Evolutionary conservation across 768 basidiomycete species (phyloP), one percentile per base, ranked within the genome.

Genomic region (Crucibulum laeve): DNA sequence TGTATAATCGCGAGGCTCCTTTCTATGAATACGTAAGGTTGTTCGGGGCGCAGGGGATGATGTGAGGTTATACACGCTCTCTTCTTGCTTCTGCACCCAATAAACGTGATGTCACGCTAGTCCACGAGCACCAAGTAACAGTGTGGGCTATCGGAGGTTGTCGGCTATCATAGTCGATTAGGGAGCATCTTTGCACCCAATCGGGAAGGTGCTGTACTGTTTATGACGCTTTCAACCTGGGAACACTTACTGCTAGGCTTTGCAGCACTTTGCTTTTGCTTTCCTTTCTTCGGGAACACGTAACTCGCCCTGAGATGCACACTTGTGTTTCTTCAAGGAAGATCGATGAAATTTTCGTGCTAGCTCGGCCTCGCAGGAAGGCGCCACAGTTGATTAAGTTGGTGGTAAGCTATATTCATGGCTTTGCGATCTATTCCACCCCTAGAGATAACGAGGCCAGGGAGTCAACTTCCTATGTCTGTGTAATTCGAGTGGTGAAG

Each of bases 41-140:
- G 26, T 41, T 24, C 35, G 21, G 33, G 34, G 11, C 38, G n/a
- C 42, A 46, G 28, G 43, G 40, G 23, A 43, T 28, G 33, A 32
- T 36, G 45, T 39, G 28, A 46, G 36, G 40, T 25, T 37, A 40
- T 46, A 42, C 23, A 36, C 40, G 25, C 28, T 25, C 41, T 30
- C 34, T 46, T 40, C 41, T 38, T 40, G 33, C 44, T 50, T 49
- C 49, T 43, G n/a, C 17, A 38, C 33, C 22, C 25, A 38, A 30
- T 30, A 46, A 39, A 38, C 32, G 35, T 49, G 24, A 35, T 26
- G 40, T 38, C 22, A 34, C 40, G 17, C 28, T 21, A 11, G 24
- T 40, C 38, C 38, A 25, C 24, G 38, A 40, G 38, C 13, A 40
- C 24, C 6, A 40, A 40, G 19, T 22, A 24, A 37, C 14, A 10